phyloP scores from a whole-genome alignment of 257 asterid species.

The Henckelia pumila region DNA sequence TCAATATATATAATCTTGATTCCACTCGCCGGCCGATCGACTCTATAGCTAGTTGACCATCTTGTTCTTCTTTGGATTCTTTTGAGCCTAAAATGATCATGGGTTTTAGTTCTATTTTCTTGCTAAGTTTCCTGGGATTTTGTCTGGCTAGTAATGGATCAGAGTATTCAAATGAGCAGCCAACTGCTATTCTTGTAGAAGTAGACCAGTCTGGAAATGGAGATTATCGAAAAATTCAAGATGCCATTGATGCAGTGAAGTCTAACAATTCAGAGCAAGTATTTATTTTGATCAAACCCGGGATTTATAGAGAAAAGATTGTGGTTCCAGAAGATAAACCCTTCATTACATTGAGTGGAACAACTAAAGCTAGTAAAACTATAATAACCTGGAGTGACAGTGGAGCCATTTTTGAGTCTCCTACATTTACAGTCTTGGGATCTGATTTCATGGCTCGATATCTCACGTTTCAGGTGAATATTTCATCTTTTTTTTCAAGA shows the following conservation, averaged over 20 bases:
- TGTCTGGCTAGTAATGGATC: background rate
- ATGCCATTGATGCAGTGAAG: conserved; percentile 40
- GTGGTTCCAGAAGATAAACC: conserved; percentile 46
- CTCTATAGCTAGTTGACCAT: too few species aligned
- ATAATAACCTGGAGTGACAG: conserved; percentile 31
- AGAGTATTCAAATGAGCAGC: background rate
- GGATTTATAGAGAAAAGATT: conserved; percentile 37
- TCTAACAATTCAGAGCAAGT: conserved; percentile 27
- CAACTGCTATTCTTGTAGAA: conserved; percentile 16
- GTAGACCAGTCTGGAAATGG: conserved; percentile 41
- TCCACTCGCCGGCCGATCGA: background rate
- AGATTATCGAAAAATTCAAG: conserved; percentile 37
- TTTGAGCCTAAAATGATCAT: background rate
- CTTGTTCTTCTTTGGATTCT: background rate
- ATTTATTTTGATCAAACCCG: conserved; percentile 30
- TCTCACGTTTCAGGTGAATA: conserved; percentile 41
- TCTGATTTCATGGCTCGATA: conserved; percentile 40
- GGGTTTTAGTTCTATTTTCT: background rate
- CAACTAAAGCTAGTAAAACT: conserved; percentile 21
- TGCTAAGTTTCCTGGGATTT: background rate
- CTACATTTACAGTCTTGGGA: conserved; percentile 42
- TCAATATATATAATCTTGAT: too few species aligned
- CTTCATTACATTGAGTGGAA: conserved; percentile 40
- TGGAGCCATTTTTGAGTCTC: conserved; percentile 41
- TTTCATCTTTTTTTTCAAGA: background rate